These are phyloP conservation scores for Alectoria sarmentosa DNA, from an alignment of 495 filamentous ascomycete species.

Conservation along the genomic window DNA sequence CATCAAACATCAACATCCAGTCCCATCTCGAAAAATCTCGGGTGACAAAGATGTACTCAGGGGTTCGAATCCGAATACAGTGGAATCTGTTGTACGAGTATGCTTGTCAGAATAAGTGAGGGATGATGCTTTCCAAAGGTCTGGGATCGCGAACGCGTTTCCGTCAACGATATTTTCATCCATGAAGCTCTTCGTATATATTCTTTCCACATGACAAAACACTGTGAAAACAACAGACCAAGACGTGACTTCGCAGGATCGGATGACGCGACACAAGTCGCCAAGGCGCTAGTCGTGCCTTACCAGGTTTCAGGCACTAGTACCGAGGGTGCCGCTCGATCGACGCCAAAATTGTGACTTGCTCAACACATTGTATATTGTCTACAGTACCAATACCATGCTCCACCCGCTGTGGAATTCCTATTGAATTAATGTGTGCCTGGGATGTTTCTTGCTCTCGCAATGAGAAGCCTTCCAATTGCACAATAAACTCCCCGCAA, in stretches of 20 bases:
- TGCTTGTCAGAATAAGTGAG: conserved; percentile 36
- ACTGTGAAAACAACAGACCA: not conserved
- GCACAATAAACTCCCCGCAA: conserved; percentile 29
- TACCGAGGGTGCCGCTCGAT: no score
- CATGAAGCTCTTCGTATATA: not conserved
- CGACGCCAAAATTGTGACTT: no score
- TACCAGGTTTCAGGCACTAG: not conserved
- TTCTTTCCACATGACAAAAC: not conserved
- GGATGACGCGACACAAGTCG: conserved; percentile 2
- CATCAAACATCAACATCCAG: not conserved
- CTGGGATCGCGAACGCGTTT: conserved; percentile 65
- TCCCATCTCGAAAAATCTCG: not conserved
- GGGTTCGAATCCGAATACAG: conserved; percentile 34
- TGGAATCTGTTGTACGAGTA: conserved; percentile 33
- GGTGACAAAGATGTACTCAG: conserved; percentile 30
- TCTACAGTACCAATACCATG: not conserved
- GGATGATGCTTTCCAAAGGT: conserved; percentile 51
- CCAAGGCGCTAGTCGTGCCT: conserved; percentile 2
- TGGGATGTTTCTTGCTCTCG: not conserved
- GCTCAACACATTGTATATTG: not conserved
- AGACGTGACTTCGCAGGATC: no score
- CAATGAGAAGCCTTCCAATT: not conserved
- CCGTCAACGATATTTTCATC: conserved; percentile 36
- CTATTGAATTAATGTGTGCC: not conserved
- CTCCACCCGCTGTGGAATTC: not conserved